These are phyloP conservation scores for Talaromyces wortmannii DNA, from an alignment of 495 filamentous ascomycete species.

Conservation along the genomic window DNA sequence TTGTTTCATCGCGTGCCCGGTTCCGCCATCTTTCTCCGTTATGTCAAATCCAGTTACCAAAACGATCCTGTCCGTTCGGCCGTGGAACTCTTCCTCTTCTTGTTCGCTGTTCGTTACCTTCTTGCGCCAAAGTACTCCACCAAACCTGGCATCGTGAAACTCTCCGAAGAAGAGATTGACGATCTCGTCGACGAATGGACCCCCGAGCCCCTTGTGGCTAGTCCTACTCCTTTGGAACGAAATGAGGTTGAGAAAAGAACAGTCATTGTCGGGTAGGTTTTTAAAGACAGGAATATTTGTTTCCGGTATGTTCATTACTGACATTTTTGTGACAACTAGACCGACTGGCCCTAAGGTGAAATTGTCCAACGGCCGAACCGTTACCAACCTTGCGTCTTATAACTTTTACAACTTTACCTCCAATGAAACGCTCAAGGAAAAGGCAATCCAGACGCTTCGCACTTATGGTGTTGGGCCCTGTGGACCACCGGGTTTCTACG, in stretches of 20 bases:
- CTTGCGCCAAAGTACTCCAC: conserved; percentile 87
- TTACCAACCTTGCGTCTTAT: conserved; percentile 85
- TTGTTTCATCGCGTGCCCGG: conserved; percentile 87
- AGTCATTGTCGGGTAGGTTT: conserved; percentile 73
- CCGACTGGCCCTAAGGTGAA: conserved; percentile 87
- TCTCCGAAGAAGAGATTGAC: conserved; percentile 95
- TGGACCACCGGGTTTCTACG: conserved; percentile 95
- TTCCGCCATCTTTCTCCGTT: conserved; percentile 88
- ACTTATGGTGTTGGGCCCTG: conserved; percentile 96
- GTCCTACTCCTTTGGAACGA: conserved; percentile 65
- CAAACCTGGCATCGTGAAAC: conserved; percentile 76
- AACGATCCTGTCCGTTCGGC: conserved; percentile 91
- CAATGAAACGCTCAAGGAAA: conserved; percentile 87
- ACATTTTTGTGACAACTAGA: conserved; percentile 30
- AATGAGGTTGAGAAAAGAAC: conserved; percentile 78
- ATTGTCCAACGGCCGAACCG: conserved; percentile 80
- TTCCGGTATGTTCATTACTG: not conserved
- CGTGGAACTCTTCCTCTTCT: conserved; percentile 88
- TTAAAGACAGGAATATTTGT: conserved; percentile 6
- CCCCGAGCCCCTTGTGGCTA: conserved; percentile 81
- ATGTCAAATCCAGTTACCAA: conserved; percentile 94
- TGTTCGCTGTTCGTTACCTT: conserved; percentile 93
- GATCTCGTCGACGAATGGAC: conserved; percentile 96
- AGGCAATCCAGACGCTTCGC: conserved; percentile 86
- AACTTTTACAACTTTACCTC: conserved; percentile 96